Evolutionary conservation across 495 filamentous ascomycete species (phyloP), one percentile per base, ranked within the genome.

Genomic region (Pyrenopolyporus hunteri): DNA sequence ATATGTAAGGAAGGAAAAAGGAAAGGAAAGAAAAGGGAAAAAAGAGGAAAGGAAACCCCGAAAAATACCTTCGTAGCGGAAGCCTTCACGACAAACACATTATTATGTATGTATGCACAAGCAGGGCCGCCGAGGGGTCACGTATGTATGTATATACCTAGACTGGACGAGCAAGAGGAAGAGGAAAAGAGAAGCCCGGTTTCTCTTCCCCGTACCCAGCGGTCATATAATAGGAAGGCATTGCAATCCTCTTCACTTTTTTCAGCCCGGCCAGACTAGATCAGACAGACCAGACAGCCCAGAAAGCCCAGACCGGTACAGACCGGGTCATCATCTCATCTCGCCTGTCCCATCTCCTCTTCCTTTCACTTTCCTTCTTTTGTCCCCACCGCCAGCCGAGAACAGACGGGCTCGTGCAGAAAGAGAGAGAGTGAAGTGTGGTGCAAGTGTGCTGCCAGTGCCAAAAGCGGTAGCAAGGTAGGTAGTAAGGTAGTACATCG

Each of bases 381-480:
- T n/a, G n/a, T 39, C 36, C 36, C 16, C 36, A 9, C 3, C 2
- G 2, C 31, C 7, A 33, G 31, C 31, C 14, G 31, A 33, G 37
- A 10, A 16, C 37, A 40, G 37, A 22, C 37, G 17, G 17, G 10
- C 16, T 19, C 37, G 17, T 4, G 37, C 22, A 3, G n/a, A n/a
- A n/a, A n/a, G n/a, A n/a, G n/a, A n/a, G n/a, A n/a, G n/a, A n/a
- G n/a, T n/a, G n/a, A n/a, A n/a, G n/a, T n/a, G n/a, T n/a, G n/a
- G n/a, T n/a, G n/a, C n/a, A n/a, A n/a, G 37, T 40, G 17, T 37
- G 32, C 19, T 31, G 9, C 26, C 52, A 22, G 20, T 46, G 40
- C 50, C 49, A 40, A 55, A 13, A 47, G 47, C 36, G 48, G 61
- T 33, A n/a, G n/a, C n/a, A n/a, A n/a, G n/a, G n/a, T n/a, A n/a